Evolutionary conservation across 192 early-diverging fungal species (phyloP).

Genomic region (Coemansia sp.): DNA sequence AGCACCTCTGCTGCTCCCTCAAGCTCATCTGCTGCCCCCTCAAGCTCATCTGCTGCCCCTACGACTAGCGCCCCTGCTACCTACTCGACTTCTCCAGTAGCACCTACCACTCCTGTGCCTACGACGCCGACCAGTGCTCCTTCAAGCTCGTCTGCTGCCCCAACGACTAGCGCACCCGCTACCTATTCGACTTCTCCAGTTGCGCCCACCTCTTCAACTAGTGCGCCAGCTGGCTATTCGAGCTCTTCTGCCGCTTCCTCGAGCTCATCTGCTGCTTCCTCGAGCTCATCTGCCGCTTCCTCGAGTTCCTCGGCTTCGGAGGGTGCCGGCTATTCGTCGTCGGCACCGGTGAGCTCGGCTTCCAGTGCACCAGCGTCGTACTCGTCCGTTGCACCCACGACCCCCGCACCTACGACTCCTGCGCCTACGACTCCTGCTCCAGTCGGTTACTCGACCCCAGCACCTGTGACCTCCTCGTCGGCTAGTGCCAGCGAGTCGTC

Average conservation of each 20-base stretch:
- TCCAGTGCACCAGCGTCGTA: too few relatives aligned
- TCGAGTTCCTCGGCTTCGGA: too few relatives aligned
- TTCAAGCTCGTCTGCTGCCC: not conserved
- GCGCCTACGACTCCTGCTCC: not conserved
- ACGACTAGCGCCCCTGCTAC: not conserved
- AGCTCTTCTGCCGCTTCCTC: not conserved
- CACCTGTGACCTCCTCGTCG: not conserved
- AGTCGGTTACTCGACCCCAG: not conserved
- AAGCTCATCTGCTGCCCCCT: not conserved
- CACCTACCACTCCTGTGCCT: not conserved
- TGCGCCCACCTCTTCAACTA: too few relatives aligned
- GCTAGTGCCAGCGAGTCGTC: not conserved
- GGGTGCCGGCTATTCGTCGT: too few relatives aligned
- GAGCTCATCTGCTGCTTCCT: too few relatives aligned
- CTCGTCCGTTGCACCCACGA: too few relatives aligned
- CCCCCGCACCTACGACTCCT: not conserved
- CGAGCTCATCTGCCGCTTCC: too few relatives aligned
- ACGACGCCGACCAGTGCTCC: not conserved
- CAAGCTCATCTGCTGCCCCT: not conserved
- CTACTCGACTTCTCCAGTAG: not conserved
- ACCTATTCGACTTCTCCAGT: not conserved
- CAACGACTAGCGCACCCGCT: not conserved
- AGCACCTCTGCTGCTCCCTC: too few relatives aligned
- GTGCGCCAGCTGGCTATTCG: not conserved
- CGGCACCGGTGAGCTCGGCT: too few relatives aligned